Evolutionary conservation across 2,329 filamentous ascomycete species (phyloP).

Genomic region (Pseudogymnoascus sp.): DNA sequence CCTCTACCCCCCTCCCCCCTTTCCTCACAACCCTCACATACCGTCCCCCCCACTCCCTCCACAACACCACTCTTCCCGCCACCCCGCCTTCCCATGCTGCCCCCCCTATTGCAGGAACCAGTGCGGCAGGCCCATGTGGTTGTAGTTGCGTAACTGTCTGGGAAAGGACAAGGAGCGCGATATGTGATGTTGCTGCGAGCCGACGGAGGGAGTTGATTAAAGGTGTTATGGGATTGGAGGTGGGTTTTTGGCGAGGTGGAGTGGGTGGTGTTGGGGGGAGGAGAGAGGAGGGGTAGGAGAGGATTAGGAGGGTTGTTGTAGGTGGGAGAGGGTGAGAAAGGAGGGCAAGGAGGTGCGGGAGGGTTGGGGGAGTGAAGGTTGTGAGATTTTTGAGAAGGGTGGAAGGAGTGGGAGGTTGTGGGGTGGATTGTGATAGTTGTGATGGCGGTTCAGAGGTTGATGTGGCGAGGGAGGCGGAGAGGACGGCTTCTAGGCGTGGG

Average conservation of each 20-base stretch:
- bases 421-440: conserved; percentile 4
- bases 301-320: conserved; percentile 60
- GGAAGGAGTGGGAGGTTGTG: conserved; percentile 12
- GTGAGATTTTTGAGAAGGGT: conserved; percentile 46
- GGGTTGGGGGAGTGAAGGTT: conserved; percentile 53
- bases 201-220: conserved; percentile 66
- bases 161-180: conserved; percentile 68
- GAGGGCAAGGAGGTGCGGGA: conserved; percentile 64
- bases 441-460: conserved; percentile 11
- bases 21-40: not conserved
- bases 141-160: conserved; percentile 80
- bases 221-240: conserved; percentile 40
- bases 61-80: not conserved
- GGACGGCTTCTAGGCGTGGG: conserved; percentile 41
- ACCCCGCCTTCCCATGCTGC: conserved; percentile 51
- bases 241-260: conserved; percentile 26
- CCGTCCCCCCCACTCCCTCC: not conserved
- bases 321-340: conserved; percentile 61
- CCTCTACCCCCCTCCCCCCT: not conserved
- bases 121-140: conserved; percentile 54
- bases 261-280: conserved; percentile 43
- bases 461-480: conserved; percentile 21
- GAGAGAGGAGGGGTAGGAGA: conserved; percentile 72
- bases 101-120: conserved; percentile 69
- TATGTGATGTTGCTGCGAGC: conserved; percentile 63